These are phyloP conservation scores for Kodamaea arcana DNA, from an alignment of 1,139 yeast species.

Conservation along the genomic window DNA sequence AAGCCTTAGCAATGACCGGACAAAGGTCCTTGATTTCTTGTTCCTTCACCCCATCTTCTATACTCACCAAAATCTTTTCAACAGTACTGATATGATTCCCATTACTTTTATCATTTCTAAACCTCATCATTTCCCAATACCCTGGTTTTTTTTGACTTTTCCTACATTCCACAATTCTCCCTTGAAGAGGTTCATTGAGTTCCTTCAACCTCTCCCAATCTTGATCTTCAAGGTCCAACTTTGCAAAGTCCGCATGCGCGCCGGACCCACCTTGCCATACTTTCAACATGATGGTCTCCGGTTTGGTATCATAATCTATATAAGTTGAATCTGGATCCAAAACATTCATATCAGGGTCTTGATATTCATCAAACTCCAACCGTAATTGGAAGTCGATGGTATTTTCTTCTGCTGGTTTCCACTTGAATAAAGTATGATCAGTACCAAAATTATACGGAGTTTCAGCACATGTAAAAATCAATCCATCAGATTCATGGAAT, in stretches of 20 bases:
- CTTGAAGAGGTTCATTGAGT: slow-evolving; percentile 77
- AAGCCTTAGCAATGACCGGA: slow-evolving; percentile 28
- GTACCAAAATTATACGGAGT: slow-evolving; percentile 88
- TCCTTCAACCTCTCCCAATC: slow-evolving; percentile 80
- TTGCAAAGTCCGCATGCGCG: slow-evolving; percentile 64
- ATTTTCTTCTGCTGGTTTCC: slow-evolving; percentile 97
- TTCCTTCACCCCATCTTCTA: slow-evolving; percentile 78
- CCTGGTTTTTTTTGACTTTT: slow-evolving; percentile 49
- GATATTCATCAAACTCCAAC: slow-evolving; percentile 59
- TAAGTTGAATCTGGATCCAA: slow-evolving; percentile 73
- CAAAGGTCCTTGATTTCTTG: slow-evolving; percentile 61
- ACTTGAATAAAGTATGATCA: slow-evolving; percentile 74
- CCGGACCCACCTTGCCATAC: slow-evolving; percentile 75
- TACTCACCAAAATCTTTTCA: slow-evolving; percentile 75
- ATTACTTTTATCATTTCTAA: slow-evolving; percentile 86
- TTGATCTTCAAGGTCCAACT: slow-evolving; percentile 56
- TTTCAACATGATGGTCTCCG: slow-evolving; percentile 53
- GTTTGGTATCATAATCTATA: slow-evolving; percentile 77
- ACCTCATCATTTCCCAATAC: slow-evolving; percentile 80
- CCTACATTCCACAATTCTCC: slow-evolving; percentile 84
- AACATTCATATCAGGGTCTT: slow-evolving; percentile 68
- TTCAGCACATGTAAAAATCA: slow-evolving; percentile 87
- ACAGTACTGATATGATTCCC: slow-evolving; percentile 85
- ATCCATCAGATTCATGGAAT: slow-evolving; percentile 90
- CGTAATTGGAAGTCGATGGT: slow-evolving; percentile 82